phyloP scores from a whole-genome alignment of 2,329 filamentous ascomycete genomes.

The Rhynchosporium agropyri region DNA sequence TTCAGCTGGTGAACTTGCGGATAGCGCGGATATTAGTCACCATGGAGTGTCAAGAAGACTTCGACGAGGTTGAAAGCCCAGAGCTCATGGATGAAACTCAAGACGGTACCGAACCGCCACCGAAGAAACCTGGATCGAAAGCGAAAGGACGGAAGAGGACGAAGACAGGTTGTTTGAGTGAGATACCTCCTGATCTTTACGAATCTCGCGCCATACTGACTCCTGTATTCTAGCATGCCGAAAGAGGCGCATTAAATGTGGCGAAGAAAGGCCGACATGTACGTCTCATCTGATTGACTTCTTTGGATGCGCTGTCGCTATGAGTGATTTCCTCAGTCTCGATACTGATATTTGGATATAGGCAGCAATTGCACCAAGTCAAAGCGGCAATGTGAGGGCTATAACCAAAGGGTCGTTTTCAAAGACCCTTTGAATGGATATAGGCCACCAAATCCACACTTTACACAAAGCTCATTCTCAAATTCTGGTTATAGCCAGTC shows the following conservation, averaged over 20 bases:
- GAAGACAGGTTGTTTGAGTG: constrained; percentile 91
- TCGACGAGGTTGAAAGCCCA: constrained; percentile 8
- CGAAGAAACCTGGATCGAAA: constrained; percentile 37
- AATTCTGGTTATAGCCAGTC: constrained; percentile 26
- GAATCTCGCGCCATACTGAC: not conserved
- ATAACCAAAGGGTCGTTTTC: constrained; percentile 79
- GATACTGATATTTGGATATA: constrained; percentile 6
- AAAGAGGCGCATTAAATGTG: constrained; percentile 94
- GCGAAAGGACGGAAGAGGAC: constrained; percentile 31
- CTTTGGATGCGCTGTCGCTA: not conserved
- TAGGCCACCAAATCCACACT: constrained; percentile 47
- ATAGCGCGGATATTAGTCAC: not conserved
- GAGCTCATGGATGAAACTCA: constrained; percentile 8
- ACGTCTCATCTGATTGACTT: not conserved
- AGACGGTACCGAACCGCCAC: constrained; percentile 23
- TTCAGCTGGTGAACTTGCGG: not conserved
- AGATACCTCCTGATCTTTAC: constrained; percentile 42
- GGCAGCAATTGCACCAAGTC: constrained; percentile 87
- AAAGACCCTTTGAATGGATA: constrained; percentile 69
- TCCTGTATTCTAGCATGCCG: constrained; percentile 69
- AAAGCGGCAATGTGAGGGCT: constrained; percentile 81
- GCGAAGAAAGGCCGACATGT: constrained; percentile 75
- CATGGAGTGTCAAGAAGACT: constrained; percentile 16
- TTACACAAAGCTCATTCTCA: constrained; percentile 23
- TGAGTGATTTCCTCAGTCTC: not conserved